phyloP scores from a whole-genome alignment of 129 eudicot species.

The Escallonia herrerae region DNA sequence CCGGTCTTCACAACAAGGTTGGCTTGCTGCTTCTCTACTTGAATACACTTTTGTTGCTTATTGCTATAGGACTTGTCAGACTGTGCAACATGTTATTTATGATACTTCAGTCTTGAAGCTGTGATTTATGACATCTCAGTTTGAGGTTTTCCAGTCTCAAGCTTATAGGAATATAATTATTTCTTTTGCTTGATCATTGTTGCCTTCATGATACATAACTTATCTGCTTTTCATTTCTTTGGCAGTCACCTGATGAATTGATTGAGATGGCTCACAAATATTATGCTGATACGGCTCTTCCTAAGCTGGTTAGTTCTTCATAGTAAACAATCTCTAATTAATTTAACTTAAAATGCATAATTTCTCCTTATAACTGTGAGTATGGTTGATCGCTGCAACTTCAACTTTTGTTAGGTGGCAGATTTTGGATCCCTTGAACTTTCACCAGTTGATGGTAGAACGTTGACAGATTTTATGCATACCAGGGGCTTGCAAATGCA shows the following conservation, averaged over 20 bases:
- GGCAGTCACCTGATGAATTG: slow-evolving; percentile 83
- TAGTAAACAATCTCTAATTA: slow-evolving; percentile 2
- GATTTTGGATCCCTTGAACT: slow-evolving; percentile 99
- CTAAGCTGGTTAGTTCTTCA: slow-evolving; percentile 70
- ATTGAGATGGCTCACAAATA: slow-evolving; percentile 92
- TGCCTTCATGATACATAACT: slow-evolving; percentile 9
- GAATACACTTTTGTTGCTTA: background rate
- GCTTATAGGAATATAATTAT: background rate
- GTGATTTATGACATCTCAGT: background rate
- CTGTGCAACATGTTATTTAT: no score
- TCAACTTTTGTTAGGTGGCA: slow-evolving; percentile 59
- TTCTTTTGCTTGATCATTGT: slow-evolving; percentile 10
- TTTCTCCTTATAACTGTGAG: background rate
- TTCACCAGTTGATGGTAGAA: slow-evolving; percentile 99
- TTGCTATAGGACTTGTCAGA: background rate
- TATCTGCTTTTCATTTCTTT: slow-evolving; percentile 26
- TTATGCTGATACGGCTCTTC: slow-evolving; percentile 87
- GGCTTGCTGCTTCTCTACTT: slow-evolving; percentile 7
- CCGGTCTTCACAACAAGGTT: slow-evolving; percentile 95
- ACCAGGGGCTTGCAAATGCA: slow-evolving; percentile 94
- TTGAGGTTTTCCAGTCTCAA: background rate
- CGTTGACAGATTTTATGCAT: slow-evolving; percentile 95
- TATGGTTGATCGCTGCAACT: slow-evolving; percentile 9
- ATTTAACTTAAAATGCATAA: background rate
- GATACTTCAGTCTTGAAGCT: background rate